A percentile compares a stretch with the other conserved stretches of the same genome.
These are phyloP conservation scores for Auricularia sp. DNA, from an alignment of 768 basidiomycete species.

Conservation along the genomic window DNA sequence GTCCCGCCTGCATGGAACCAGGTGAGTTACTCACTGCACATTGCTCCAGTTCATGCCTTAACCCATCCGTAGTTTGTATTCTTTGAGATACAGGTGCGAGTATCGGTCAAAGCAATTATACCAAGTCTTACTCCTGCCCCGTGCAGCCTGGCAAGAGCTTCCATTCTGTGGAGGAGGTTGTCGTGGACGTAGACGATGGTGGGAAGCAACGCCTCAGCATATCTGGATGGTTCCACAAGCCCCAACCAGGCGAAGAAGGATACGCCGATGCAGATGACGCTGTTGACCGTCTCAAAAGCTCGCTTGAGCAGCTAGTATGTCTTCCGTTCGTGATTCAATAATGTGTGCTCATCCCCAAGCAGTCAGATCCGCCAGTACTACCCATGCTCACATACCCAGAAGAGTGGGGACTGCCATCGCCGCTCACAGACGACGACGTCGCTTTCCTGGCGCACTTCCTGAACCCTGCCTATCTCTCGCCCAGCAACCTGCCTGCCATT, in stretches of 20 bases:
- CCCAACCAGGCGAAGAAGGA: slow-evolving; percentile 84
- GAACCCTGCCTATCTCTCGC: slow-evolving; percentile 83
- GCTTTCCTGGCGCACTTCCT: slow-evolving; percentile 76
- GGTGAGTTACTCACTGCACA: no score
- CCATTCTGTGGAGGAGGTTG: slow-evolving; percentile 93
- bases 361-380: slow-evolving; percentile 14
- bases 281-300: slow-evolving; percentile 51
- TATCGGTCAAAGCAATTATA: slow-evolving; percentile 25
- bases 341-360: slow-evolving; percentile 12
- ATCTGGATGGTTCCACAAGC: slow-evolving; percentile 95
- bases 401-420: slow-evolving; percentile 33
- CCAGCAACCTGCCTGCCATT: slow-evolving; percentile 69
- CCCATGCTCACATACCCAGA: slow-evolving; percentile 31
- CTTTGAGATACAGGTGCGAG: slow-evolving; percentile 36
- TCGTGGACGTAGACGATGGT: slow-evolving; percentile 61
- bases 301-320: slow-evolving; percentile 87
- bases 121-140: slow-evolving; percentile 8
- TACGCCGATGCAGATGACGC: slow-evolving; percentile 45
- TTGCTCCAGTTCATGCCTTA: no score
- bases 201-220: slow-evolving; percentile 73
- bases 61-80: slow-evolving; percentile 42
- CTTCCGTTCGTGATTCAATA: neutral
- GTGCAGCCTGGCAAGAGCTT: slow-evolving; percentile 95
- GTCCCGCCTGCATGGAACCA: slow-evolving; percentile 84
- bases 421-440: slow-evolving; percentile 48